A percentile compares a stretch with the other conserved stretches of the same genome.
These are phyloP conservation scores for Metschnikowia hibisci DNA, from an alignment of 805 yeast species.

Conservation along the genomic window DNA sequence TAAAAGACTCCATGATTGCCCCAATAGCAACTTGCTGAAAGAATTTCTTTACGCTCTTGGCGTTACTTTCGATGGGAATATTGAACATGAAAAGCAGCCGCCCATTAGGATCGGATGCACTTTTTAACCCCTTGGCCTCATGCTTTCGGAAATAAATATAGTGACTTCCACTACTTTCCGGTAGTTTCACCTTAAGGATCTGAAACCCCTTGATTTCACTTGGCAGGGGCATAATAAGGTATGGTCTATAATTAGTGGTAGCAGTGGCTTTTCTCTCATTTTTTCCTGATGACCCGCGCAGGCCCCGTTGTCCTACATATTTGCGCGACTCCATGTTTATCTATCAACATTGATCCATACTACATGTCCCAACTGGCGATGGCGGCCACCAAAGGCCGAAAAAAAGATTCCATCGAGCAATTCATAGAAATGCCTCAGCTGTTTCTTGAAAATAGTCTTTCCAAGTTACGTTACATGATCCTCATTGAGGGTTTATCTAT, in stretches of 20 bases:
- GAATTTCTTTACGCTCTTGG: slow-evolving; percentile 50
- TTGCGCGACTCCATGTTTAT: slow-evolving; percentile 4
- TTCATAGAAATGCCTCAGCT: slow-evolving; percentile 43
- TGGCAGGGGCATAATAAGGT: slow-evolving; percentile 10
- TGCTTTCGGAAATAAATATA: slow-evolving; percentile 68
- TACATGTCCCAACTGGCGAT: slow-evolving; percentile 1
- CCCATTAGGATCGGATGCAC: slow-evolving; percentile 10
- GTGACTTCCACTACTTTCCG: slow-evolving; percentile 42
- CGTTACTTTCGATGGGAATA: slow-evolving; percentile 60
- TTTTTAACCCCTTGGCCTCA: slow-evolving; percentile 34
- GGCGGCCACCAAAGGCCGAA: slow-evolving; percentile 29
- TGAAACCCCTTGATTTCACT: slow-evolving; percentile 56
- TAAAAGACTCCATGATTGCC: slow-evolving; percentile 52
- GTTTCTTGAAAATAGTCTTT: slow-evolving; percentile 45
- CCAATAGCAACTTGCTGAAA: slow-evolving; percentile 60
- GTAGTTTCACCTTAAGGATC: slow-evolving; percentile 46
- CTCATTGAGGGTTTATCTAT: slow-evolving; percentile 38
- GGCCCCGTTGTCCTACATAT: slow-evolving; percentile 2
- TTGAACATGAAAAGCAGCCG: slow-evolving; percentile 73
- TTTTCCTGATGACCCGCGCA: slow-evolving; percentile 6
- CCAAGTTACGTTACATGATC: slow-evolving; percentile 44
- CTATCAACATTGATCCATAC: neutral
- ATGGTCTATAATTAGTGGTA: neutral
- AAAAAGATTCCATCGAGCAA: slow-evolving; percentile 52
- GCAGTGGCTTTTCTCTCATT: slow-evolving; percentile 1